These are phyloP conservation scores for Aspergillus luchuensis DNA, from an alignment of 2,329 filamentous ascomycete genomes.

Conservation along the genomic window DNA sequence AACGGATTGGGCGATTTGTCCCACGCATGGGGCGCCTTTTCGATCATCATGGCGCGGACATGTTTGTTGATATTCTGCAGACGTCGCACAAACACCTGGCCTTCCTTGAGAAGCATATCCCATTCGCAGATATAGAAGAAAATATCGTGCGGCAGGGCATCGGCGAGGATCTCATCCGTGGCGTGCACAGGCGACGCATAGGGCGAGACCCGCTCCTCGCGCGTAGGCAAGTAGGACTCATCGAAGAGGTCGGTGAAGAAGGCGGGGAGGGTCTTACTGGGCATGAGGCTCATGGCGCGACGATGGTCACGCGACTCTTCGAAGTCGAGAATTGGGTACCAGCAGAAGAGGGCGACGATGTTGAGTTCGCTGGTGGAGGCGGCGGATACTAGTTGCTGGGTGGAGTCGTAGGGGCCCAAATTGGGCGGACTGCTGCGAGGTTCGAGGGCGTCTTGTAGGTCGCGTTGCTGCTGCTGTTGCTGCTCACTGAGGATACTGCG, in stretches of 20 bases:
- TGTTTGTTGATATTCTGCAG: slow-evolving; percentile 47
- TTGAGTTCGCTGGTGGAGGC: slow-evolving; percentile 45
- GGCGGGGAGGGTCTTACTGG: slow-evolving; percentile 51
- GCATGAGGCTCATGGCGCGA: slow-evolving; percentile 56
- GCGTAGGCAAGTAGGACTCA: slow-evolving; percentile 49
- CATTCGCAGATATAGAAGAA: slow-evolving; percentile 66
- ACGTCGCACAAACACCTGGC: slow-evolving; percentile 47
- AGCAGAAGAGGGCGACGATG: slow-evolving; percentile 60
- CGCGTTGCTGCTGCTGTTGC: no score
- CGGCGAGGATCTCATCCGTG: slow-evolving; percentile 54
- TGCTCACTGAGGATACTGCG: slow-evolving; percentile 42
- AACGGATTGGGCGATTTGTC: slow-evolving; percentile 53
- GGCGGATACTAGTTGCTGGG: slow-evolving; percentile 35
- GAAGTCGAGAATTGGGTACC: slow-evolving; percentile 66
- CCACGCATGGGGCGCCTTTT: slow-evolving; percentile 51
- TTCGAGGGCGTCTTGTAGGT: no score
- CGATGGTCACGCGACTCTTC: slow-evolving; percentile 62
- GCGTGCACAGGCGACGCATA: slow-evolving; percentile 63
- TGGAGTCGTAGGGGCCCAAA: slow-evolving; percentile 35
- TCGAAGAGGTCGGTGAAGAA: slow-evolving; percentile 55
- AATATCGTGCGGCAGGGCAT: slow-evolving; percentile 60
- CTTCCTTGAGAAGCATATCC: slow-evolving; percentile 68
- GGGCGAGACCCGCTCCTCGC: slow-evolving; percentile 55
- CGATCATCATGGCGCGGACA: slow-evolving; percentile 49
- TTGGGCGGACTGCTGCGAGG: background rate